phyloP scores from a whole-genome alignment of 208 protist species.

The Tritrichomonas foetus region DNA sequence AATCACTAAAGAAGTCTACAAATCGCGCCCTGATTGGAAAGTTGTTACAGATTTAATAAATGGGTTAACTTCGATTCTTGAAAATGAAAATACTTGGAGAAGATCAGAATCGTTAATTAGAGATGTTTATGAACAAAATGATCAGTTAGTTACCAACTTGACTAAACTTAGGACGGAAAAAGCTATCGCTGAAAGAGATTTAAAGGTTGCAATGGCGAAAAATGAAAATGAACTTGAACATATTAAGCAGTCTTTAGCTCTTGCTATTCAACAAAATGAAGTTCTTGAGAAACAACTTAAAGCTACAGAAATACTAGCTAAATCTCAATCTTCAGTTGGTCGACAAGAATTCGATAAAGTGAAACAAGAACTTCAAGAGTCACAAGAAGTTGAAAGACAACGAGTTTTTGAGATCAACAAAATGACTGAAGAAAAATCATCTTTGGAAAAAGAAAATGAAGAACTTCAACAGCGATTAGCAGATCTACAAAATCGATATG shows the following conservation, averaged over 20 bases:
- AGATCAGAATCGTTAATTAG: not conserved
- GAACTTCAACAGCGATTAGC: too few species aligned
- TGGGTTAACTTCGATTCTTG: not conserved
- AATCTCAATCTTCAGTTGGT: too few species aligned
- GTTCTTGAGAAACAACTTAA: not conserved
- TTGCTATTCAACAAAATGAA: not conserved
- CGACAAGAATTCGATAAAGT: not conserved
- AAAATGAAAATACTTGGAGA: not conserved
- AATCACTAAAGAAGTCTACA: not conserved
- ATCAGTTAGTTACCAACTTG: not conserved
- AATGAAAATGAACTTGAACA: not conserved
- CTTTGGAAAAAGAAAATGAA: too few species aligned
- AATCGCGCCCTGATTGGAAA: not conserved
- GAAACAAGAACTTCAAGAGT: not conserved
- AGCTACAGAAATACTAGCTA: too few species aligned
- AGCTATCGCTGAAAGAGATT: not conserved
- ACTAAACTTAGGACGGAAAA: not conserved
- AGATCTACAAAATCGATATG: too few species aligned
- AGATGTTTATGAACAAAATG: not conserved
- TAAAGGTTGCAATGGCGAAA: not conserved
- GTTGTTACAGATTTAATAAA: not conserved
- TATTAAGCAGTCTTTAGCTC: not conserved
- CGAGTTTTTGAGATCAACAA: too few species aligned
- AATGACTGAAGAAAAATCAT: too few species aligned
- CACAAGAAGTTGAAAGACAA: not conserved